These are phyloP conservation scores for Acer yangbiense DNA, from an alignment of 345 rosid species.

Conservation along the genomic window DNA sequence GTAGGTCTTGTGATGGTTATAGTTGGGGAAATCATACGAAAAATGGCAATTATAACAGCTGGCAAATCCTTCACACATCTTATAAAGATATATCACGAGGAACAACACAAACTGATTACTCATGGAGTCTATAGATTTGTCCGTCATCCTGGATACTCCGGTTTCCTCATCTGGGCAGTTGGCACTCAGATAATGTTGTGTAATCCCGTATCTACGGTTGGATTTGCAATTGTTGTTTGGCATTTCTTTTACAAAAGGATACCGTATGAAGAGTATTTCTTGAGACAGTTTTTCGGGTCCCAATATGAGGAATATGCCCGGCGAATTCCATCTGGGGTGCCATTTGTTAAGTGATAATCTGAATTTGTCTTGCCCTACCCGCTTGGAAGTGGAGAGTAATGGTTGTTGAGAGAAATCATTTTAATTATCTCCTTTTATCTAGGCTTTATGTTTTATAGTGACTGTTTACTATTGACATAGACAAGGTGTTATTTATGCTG, in stretches of 20 bases:
- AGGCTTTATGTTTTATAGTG: no score
- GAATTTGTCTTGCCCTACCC: no score
- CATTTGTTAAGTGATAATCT: constrained; percentile 52
- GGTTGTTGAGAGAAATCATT: no score
- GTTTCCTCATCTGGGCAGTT: constrained; percentile 71
- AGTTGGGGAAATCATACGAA: constrained; percentile 59
- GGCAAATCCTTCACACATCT: constrained; percentile 73
- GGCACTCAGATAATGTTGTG: constrained; percentile 82
- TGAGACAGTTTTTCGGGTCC: constrained; percentile 65
- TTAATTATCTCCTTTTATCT: no score
- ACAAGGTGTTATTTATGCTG: no score
- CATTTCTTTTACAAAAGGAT: constrained; percentile 58
- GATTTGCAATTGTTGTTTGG: constrained; percentile 66
- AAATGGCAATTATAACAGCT: constrained; percentile 66
- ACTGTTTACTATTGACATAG: no score
- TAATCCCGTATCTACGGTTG: constrained; percentile 59
- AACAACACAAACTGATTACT: constrained; percentile 61
- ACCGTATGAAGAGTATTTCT: constrained; percentile 67
- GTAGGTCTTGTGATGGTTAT: constrained; percentile 53
- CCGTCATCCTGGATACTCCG: constrained; percentile 72
- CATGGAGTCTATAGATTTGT: constrained; percentile 53
- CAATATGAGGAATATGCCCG: constrained; percentile 54
- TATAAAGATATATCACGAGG: constrained; percentile 52
- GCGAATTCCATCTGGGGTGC: constrained; percentile 64
- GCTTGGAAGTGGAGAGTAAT: no score